Evolutionary conservation across 2,329 filamentous ascomycete species (phyloP).

Genomic region (Amylocarpus encephaloides): DNA sequence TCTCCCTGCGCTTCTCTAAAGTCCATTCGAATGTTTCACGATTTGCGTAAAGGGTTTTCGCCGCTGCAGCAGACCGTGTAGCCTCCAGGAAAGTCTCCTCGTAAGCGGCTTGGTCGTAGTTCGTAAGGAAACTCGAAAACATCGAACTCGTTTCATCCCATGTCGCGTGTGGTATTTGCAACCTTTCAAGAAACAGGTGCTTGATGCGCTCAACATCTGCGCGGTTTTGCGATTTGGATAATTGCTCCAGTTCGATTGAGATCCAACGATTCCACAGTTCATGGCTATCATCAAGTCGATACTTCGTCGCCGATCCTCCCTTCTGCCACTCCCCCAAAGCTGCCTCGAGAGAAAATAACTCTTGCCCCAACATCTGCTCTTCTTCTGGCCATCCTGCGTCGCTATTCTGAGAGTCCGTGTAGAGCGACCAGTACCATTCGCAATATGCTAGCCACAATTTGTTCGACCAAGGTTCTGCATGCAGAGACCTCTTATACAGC

Average conservation of each 20-base stretch:
- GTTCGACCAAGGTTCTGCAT: conserved; percentile 66
- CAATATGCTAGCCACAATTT: conserved; percentile 73
- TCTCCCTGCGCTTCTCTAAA: conserved; percentile 52
- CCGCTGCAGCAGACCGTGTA: conserved; percentile 55
- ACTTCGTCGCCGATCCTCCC: conserved; percentile 65
- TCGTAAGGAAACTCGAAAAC: conserved; percentile 69
- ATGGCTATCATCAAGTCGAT: conserved; percentile 70
- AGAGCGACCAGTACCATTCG: conserved; percentile 69
- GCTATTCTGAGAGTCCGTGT: conserved; percentile 54
- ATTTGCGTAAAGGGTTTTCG: conserved; percentile 56
- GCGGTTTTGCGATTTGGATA: conserved; percentile 49
- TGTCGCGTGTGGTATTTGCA: conserved; percentile 64
- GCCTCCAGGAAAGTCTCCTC: conserved; percentile 67
- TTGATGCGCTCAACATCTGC: conserved; percentile 59
- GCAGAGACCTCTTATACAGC: conserved; percentile 62
- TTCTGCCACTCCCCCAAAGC: conserved; percentile 65
- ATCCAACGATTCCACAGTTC: conserved; percentile 75
- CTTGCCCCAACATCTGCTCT: conserved; percentile 61
- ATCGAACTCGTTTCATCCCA: conserved; percentile 71
- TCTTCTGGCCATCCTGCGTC: conserved; percentile 56
- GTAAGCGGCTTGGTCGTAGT: conserved; percentile 64
- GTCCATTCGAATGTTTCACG: conserved; percentile 65
- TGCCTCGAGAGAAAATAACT: conserved; percentile 63
- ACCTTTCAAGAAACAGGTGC: conserved; percentile 62
- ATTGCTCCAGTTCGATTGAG: conserved; percentile 62